Evolutionary conservation across 306 rosid species (phyloP).

Genomic region (Prunus padus): DNA sequence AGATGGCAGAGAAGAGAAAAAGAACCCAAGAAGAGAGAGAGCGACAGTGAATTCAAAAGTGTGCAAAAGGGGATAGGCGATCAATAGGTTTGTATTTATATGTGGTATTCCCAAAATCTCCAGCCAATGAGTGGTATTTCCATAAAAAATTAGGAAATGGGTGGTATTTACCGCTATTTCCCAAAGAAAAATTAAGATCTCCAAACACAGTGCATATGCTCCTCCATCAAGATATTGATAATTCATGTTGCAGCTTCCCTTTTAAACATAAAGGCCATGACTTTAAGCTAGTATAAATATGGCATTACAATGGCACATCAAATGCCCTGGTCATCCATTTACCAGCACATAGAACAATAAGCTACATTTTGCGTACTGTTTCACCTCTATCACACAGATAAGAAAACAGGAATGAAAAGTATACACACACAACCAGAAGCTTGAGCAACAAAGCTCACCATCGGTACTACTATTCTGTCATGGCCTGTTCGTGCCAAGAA

Average conservation of each 20-base stretch:
- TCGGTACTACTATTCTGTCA: constrained; percentile 91
- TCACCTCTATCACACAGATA: neutral
- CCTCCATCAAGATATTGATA: neutral
- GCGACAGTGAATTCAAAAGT: no score
- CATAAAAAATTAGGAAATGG: no score
- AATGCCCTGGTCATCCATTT: neutral
- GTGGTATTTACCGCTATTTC: no score
- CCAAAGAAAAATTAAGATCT: constrained; percentile 1
- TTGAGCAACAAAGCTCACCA: constrained; percentile 59
- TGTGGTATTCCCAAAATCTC: no score
- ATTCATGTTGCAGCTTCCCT: constrained; percentile 6
- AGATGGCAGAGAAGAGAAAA: no score
- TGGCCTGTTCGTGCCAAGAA: constrained; percentile 60
- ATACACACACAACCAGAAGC: constrained; percentile 10
- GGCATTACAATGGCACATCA: neutral
- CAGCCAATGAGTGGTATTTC: no score
- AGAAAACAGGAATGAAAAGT: neutral
- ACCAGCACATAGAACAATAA: neutral
- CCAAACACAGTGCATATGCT: neutral
- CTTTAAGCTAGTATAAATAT: neutral
- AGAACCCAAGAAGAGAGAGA: no score
- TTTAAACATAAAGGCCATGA: no score
- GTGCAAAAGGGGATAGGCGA: no score
- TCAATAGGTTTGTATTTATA: no score
- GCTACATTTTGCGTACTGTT: neutral